These are phyloP conservation scores for Rhizophagus sp. DNA, from an alignment of 192 early-diverging fungal genomes.

Conservation along the genomic window DNA sequence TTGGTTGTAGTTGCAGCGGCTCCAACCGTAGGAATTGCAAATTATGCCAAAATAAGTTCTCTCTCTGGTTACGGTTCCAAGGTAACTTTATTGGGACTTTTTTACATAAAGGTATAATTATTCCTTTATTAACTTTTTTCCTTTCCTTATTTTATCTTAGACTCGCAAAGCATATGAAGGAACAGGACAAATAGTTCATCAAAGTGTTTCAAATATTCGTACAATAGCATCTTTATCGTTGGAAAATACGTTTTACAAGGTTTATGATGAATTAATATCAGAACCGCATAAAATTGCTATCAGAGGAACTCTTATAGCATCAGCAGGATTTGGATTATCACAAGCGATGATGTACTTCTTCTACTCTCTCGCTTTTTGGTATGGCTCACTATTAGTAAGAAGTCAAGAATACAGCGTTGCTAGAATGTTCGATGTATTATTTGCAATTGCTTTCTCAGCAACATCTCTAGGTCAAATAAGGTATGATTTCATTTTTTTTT, in stretches of 20 bases:
- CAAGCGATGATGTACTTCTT: slow-evolving; percentile 71
- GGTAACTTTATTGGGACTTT: not conserved
- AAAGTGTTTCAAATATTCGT: slow-evolving; percentile 81
- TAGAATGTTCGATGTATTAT: slow-evolving; percentile 70
- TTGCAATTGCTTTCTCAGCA: slow-evolving; percentile 74
- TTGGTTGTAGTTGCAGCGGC: slow-evolving; percentile 19
- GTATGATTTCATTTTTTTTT: not conserved
- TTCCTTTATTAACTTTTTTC: not conserved
- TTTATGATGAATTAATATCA: slow-evolving; percentile 58
- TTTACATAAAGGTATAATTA: not conserved
- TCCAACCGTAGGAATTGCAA: slow-evolving; percentile 37
- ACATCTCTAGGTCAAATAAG: slow-evolving; percentile 63
- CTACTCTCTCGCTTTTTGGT: slow-evolving; percentile 73
- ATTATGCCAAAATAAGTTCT: slow-evolving; percentile 45
- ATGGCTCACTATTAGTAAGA: slow-evolving; percentile 63
- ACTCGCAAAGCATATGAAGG: slow-evolving; percentile 73
- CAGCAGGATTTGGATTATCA: slow-evolving; percentile 70
- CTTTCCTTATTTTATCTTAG: slow-evolving; percentile 31
- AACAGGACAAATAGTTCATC: slow-evolving; percentile 78
- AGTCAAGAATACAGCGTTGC: slow-evolving; percentile 44
- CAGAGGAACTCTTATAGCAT: slow-evolving; percentile 60
- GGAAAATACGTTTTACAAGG: slow-evolving; percentile 65
- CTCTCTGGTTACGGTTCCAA: slow-evolving; percentile 34
- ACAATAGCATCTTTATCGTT: slow-evolving; percentile 79
- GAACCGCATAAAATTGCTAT: slow-evolving; percentile 73